Conservation (phyloP, 1,284 basidiomycete species). For the Malassezia sp. region DNA sequence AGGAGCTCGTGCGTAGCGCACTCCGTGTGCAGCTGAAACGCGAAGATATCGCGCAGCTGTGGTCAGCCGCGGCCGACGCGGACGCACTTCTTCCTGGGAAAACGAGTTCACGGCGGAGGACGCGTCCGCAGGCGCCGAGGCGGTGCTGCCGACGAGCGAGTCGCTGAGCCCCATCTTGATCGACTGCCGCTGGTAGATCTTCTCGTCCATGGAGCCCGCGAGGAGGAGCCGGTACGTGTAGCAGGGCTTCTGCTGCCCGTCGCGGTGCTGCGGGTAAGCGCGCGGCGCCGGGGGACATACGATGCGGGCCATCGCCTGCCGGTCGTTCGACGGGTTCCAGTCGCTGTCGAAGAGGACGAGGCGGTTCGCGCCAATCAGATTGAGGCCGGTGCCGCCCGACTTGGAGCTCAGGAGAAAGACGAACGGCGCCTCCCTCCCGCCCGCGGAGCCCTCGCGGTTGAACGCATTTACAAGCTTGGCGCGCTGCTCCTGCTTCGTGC, state of each 20-base stretch:
- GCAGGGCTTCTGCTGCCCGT: constrained; percentile 76
- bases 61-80: no score
- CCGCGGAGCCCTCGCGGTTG: constrained; percentile 20
- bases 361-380: constrained; percentile 91
- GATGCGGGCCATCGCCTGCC: constrained; percentile 95
- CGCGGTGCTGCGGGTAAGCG: no score
- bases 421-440: constrained; percentile 47
- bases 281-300: no score
- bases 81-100: constrained; percentile 35
- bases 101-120: constrained; percentile 20
- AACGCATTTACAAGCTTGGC: constrained; percentile 33
- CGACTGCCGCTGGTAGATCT: constrained; percentile 63
- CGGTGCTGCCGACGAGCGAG: constrained; percentile 48
- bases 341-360: constrained; percentile 76
- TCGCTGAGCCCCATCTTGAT: constrained; percentile 77
- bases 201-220: constrained; percentile 46
- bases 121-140: constrained; percentile 26
- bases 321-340: constrained; percentile 77
- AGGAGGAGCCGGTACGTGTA: constrained; percentile 80
- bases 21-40: constrained; percentile 63
- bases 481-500: constrained; percentile 34
- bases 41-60: constrained; percentile 71
- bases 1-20: constrained; percentile 73
- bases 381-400: constrained; percentile 95
- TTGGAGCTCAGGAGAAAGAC: constrained; percentile 91